Evolutionary conservation across 257 asterid genomes (phyloP).

Genomic region (Solanum bulbocastanum): DNA sequence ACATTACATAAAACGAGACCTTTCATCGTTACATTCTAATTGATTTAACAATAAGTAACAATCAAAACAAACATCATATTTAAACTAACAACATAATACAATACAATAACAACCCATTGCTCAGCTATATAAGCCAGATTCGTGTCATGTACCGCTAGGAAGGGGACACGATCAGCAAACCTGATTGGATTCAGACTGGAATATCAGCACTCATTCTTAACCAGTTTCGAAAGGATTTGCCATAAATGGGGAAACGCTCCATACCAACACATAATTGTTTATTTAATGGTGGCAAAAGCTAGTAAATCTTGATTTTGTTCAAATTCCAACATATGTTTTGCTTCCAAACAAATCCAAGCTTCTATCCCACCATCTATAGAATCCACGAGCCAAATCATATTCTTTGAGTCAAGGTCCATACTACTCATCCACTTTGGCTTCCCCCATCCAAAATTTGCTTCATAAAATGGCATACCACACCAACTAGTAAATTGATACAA

Average conservation of each 20-base stretch:
- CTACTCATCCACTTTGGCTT: background rate
- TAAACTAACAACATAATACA: background rate
- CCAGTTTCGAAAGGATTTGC: accelerated
- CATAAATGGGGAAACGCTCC: background rate
- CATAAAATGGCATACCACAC: background rate
- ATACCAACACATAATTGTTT: background rate
- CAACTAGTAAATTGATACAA: background rate
- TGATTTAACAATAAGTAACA: background rate
- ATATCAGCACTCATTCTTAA: background rate
- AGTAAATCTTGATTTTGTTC: background rate
- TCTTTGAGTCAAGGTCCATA: background rate
- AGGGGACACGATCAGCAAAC: background rate
- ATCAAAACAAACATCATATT: accelerated
- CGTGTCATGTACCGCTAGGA: accelerated
- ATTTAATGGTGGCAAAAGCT: background rate
- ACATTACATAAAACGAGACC: accelerated
- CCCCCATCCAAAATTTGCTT: background rate
- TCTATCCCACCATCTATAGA: background rate
- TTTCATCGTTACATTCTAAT: accelerated
- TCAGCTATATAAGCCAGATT: background rate
- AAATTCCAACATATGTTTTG: background rate
- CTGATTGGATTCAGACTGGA: background rate
- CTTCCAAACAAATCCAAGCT: background rate
- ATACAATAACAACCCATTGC: no score
- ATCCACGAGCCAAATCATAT: background rate